These are phyloP conservation scores for peach (Prunus persica) DNA, from an alignment of 306 rosid species.

Conservation along the genomic window DNA sequence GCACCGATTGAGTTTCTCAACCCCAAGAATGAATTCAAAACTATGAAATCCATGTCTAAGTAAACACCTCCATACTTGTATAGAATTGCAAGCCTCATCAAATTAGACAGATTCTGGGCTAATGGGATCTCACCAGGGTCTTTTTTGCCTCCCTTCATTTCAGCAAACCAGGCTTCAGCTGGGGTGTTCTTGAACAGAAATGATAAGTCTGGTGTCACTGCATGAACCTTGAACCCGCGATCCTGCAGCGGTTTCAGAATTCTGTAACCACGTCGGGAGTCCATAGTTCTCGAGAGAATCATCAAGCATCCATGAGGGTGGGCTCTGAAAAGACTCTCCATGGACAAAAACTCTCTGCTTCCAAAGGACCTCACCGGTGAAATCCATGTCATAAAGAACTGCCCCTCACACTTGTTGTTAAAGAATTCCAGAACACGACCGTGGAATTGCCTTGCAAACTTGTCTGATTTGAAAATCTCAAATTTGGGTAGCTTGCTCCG, in stretches of 20 bases:
- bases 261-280: slow-evolving; percentile 39
- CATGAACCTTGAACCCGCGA: slow-evolving; percentile 51
- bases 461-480: slow-evolving; percentile 48
- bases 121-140: slow-evolving; percentile 86
- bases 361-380: slow-evolving; percentile 44
- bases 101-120: slow-evolving; percentile 70
- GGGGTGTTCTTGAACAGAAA: slow-evolving; percentile 56
- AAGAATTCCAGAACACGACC: slow-evolving; percentile 40
- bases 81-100: slow-evolving; percentile 58
- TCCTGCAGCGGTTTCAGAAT: slow-evolving; percentile 63
- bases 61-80: slow-evolving; percentile 79
- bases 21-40: slow-evolving; percentile 43
- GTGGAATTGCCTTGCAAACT: slow-evolving; percentile 35
- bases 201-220: slow-evolving; percentile 61
- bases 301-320: slow-evolving; percentile 67
- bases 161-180: slow-evolving; percentile 58
- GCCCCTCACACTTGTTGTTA: slow-evolving; percentile 40
- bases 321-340: slow-evolving; percentile 57
- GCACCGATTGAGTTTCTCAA: slow-evolving; percentile 75
- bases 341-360: slow-evolving; percentile 42
- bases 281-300: slow-evolving; percentile 64
- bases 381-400: slow-evolving; percentile 72
- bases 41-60: slow-evolving; percentile 66
- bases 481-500: slow-evolving; percentile 34
- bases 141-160: slow-evolving; percentile 50